A percentile compares a stretch with the other conserved stretches of the same genome.
phyloP scores from a whole-genome alignment of 78 protist species.

The Dictyostelium firmibasis region DNA sequence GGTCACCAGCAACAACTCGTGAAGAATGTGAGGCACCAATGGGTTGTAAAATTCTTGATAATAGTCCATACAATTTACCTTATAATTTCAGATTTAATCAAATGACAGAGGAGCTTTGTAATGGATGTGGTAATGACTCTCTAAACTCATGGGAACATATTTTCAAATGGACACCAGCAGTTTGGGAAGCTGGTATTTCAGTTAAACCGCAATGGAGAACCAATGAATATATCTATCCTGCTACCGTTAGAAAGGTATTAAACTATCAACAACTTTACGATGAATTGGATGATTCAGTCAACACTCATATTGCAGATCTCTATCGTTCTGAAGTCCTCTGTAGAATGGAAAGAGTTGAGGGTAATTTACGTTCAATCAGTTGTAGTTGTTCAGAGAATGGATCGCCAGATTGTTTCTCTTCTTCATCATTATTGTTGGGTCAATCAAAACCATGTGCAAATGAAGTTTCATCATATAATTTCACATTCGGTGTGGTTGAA shows the following conservation, averaged over 20 bases:
- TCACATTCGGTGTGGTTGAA: background rate
- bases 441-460: slow-evolving; percentile 28
- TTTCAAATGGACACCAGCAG: slow-evolving; percentile 22
- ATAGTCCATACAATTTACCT: background rate
- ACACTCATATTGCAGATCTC: slow-evolving; percentile 49
- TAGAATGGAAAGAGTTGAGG: slow-evolving; percentile 43
- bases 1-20: slow-evolving; percentile 20
- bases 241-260: background rate
- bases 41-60: slow-evolving; percentile 32
- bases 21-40: background rate
- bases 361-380: slow-evolving; percentile 15
- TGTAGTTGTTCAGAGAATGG: slow-evolving; percentile 22
- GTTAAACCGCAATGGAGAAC: background rate
- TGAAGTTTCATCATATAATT: background rate
- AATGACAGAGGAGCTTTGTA: background rate
- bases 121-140: background rate
- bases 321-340: slow-evolving; percentile 25
- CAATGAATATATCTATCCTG: background rate
- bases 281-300: background rate
- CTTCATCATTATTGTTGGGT: background rate
- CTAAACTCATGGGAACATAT: background rate
- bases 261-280: background rate
- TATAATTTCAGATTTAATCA: slow-evolving; percentile 40
- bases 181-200: background rate
- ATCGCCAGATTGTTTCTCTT: background rate